phyloP scores from a whole-genome alignment of 1,284 basidiomycete genomes.

The Apiotrichum laibachii region DNA sequence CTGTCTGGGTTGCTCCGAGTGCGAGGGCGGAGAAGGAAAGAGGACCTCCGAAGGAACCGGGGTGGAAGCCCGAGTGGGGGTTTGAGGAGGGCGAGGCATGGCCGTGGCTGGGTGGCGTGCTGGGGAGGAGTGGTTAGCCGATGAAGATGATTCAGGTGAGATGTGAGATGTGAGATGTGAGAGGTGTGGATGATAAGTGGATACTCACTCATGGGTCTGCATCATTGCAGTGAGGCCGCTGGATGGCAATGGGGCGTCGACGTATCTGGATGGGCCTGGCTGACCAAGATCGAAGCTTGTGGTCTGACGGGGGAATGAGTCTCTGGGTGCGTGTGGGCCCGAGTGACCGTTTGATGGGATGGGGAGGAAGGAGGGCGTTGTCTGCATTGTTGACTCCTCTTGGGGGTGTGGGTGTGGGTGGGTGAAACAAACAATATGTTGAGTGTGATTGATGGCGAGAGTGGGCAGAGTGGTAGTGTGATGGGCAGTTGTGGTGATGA shows the following conservation, averaged over 20 bases:
- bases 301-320: constrained; percentile 11
- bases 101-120: constrained; percentile 15
- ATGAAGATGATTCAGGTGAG: neutral
- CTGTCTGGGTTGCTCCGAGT: constrained; percentile 27
- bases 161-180: neutral
- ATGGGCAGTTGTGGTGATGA: neutral
- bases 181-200: no score
- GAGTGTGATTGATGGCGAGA: neutral
- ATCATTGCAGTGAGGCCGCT: constrained; percentile 19
- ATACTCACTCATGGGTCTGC: constrained; percentile 9
- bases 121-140: neutral
- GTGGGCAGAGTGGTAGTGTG: constrained; percentile 1
- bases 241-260: constrained; percentile 3
- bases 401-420: neutral
- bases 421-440: neutral
- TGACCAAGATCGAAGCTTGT: constrained; percentile 9
- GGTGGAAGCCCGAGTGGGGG: constrained; percentile 36
- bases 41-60: constrained; percentile 37
- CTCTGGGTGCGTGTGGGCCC: neutral
- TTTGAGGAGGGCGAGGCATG: constrained; percentile 21
- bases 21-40: constrained; percentile 35
- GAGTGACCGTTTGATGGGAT: constrained; percentile 13
- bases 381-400: constrained; percentile 7
- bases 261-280: constrained; percentile 11
- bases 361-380: constrained; percentile 17